Evolutionary conservation across 2,329 filamentous ascomycete genomes (phyloP).

Genomic region (Pseudogymnoascus sp.): DNA sequence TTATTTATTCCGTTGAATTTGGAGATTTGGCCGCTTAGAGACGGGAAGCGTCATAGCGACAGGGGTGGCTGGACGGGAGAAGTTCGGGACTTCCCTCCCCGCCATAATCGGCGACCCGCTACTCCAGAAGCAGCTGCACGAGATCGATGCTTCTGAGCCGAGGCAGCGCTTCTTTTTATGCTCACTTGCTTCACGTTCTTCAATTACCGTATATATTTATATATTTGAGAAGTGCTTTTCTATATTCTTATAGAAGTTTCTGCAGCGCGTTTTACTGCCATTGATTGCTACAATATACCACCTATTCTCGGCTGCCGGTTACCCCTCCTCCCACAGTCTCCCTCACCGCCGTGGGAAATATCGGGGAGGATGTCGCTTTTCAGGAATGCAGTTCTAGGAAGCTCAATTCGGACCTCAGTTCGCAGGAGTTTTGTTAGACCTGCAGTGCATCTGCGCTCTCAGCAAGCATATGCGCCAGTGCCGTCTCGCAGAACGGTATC

Average conservation of each 20-base stretch:
- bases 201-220: not conserved
- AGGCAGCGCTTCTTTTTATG: not conserved
- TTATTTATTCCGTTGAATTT: slow-evolving; percentile 1
- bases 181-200: not conserved
- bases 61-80: not conserved
- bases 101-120: slow-evolving; percentile 4
- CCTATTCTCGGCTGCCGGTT: not conserved
- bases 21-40: slow-evolving; percentile 5
- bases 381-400: not conserved
- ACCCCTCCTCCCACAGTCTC: not conserved
- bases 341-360: not conserved
- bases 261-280: not conserved
- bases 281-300: not conserved
- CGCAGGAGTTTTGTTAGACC: not conserved
- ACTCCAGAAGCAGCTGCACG: slow-evolving; percentile 1
- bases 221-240: not conserved
- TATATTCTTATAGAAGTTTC: not conserved
- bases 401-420: not conserved
- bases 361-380: not conserved
- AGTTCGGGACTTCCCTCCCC: slow-evolving; percentile 8
- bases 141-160: not conserved
- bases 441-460: not conserved
- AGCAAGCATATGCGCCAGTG: not conserved
- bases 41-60: slow-evolving; percentile 9
- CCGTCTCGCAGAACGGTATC: not conserved